These are phyloP conservation scores for Wickerhamomyces xylosicus DNA, from an alignment of 805 yeast species.

Conservation along the genomic window DNA sequence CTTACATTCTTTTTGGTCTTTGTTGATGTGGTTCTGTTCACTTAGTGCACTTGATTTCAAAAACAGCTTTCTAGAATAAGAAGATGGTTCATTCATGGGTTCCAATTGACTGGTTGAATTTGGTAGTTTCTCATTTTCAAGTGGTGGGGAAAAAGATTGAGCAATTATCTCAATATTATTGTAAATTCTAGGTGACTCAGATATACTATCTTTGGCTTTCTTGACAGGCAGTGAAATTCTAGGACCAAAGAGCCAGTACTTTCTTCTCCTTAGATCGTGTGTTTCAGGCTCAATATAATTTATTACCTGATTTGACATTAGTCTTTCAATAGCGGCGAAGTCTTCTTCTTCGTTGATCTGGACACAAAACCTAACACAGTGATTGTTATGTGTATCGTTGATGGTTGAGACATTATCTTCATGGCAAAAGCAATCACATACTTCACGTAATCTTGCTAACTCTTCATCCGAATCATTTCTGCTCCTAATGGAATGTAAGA, in stretches of 20 bases:
- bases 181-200: not conserved
- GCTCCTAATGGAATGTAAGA: not conserved
- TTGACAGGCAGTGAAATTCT: not conserved
- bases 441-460: not conserved
- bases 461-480: not conserved
- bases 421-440: not conserved
- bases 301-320: conserved; percentile 5
- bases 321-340: not conserved
- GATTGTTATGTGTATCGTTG: not conserved
- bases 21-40: not conserved
- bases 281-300: conserved; percentile 4
- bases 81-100: not conserved
- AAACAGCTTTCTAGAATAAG: not conserved
- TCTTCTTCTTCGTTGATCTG: not conserved
- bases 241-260: not conserved
- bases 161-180: conserved; percentile 7
- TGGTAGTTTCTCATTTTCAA: not conserved
- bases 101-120: not conserved
- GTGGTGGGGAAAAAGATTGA: not conserved
- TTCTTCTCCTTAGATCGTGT: too few species aligned
- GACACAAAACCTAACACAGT: not conserved
- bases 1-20: not conserved
- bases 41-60: not conserved
- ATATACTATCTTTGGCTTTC: not conserved
- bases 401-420: not conserved